These are phyloP conservation scores for Zasmidium citrigriseum DNA, from an alignment of 2,329 filamentous ascomycete species.

Conservation along the genomic window DNA sequence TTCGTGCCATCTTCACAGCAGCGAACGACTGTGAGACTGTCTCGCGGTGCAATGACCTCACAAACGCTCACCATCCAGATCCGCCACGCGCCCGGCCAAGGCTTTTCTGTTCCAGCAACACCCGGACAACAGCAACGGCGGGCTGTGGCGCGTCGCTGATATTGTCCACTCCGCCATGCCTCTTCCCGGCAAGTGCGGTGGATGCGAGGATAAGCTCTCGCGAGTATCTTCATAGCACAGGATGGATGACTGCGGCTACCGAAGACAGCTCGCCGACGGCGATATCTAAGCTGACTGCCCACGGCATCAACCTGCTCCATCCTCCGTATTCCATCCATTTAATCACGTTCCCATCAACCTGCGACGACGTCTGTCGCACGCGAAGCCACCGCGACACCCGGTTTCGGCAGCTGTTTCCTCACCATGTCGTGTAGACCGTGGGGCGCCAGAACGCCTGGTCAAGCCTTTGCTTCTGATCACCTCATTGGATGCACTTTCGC, in stretches of 20 bases:
- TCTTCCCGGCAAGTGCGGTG: conserved; percentile 17
- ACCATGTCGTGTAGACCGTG: conserved; percentile 8
- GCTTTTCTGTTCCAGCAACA: neutral
- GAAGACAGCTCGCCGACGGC: neutral
- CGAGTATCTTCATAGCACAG: neutral
- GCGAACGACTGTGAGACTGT: neutral
- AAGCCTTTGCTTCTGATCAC: conserved; percentile 1
- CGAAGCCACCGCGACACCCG: conserved; percentile 14
- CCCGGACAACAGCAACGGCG: neutral
- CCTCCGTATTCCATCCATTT: neutral
- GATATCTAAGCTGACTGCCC: neutral
- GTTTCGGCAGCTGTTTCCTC: conserved; percentile 12
- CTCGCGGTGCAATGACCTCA: neutral
- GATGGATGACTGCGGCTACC: neutral
- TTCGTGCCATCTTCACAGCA: neutral
- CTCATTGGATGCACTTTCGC: conserved; percentile 13
- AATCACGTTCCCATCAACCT: neutral
- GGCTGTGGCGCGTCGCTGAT: conserved; percentile 11
- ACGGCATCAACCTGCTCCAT: conserved; percentile 2
- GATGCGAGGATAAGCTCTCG: conserved; percentile 12
- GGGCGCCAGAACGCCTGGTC: conserved; percentile 15
- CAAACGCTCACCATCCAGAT: neutral
- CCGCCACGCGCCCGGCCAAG: neutral
- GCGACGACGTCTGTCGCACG: conserved; percentile 5
- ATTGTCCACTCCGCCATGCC: conserved; percentile 6